Percentiles rank a stretch among this genome's conserved stretches.
phyloP scores from a whole-genome alignment of 768 basidiomycete species.

The Tulasnella sp. region DNA sequence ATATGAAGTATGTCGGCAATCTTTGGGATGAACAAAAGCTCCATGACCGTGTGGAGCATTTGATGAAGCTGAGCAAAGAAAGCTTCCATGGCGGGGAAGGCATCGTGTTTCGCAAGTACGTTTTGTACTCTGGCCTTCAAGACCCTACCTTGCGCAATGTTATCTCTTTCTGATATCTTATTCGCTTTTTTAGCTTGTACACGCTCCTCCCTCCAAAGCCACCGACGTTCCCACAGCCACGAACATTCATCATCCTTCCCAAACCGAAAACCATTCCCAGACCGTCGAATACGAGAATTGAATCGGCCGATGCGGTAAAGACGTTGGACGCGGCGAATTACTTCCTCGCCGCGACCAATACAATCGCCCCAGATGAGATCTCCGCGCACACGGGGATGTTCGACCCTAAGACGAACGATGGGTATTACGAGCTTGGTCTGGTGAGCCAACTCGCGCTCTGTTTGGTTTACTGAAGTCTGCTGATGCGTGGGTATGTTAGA shows the following conservation, averaged over 20 bases:
- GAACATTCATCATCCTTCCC: slow-evolving; percentile 77
- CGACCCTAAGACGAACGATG: slow-evolving; percentile 66
- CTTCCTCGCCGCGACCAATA: slow-evolving; percentile 59
- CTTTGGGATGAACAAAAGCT: slow-evolving; percentile 71
- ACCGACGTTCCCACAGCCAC: slow-evolving; percentile 41
- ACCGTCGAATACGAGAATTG: background rate
- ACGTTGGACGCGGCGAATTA: slow-evolving; percentile 27
- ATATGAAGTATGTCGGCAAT: slow-evolving; percentile 80
- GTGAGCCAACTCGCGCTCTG: background rate
- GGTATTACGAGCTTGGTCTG: slow-evolving; percentile 80
- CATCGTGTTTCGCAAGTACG: slow-evolving; percentile 56
- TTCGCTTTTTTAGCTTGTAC: slow-evolving; percentile 53
- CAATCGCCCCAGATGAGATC: slow-evolving; percentile 60
- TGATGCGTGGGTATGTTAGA: background rate
- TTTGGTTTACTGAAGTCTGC: slow-evolving; percentile 15
- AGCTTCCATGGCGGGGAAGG: slow-evolving; percentile 31
- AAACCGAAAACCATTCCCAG: slow-evolving; percentile 35
- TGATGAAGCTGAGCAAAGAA: slow-evolving; percentile 50
- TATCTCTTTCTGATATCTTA: slow-evolving; percentile 7
- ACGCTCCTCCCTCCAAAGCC: slow-evolving; percentile 60
- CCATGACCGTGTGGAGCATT: slow-evolving; percentile 46
- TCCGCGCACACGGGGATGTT: slow-evolving; percentile 89
- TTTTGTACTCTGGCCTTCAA: background rate
- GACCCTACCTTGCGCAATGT: background rate
- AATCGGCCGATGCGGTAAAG: background rate